A percentile compares a stretch with the other conserved stretches of the same genome.
Evolutionary conservation across 2,329 filamentous ascomycete genomes (phyloP).

Genomic region (Magnaporthiopsis incrustans): DNA sequence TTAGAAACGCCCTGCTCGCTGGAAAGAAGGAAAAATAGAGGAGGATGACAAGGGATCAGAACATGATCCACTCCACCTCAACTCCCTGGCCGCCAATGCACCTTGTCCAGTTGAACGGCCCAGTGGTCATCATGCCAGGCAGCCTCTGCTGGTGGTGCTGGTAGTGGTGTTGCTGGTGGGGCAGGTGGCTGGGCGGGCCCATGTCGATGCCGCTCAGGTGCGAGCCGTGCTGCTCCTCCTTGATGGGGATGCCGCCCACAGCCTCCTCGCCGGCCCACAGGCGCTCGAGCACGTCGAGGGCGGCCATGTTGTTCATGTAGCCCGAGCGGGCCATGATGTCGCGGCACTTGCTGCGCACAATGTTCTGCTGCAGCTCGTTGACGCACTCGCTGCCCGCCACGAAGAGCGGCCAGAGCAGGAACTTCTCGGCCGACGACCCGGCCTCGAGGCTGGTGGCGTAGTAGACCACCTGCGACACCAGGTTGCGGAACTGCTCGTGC

Average conservation of each 20-base stretch:
- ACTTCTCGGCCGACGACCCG: conserved; percentile 70
- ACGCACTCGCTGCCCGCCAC: conserved; percentile 85
- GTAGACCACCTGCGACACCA: conserved; percentile 74
- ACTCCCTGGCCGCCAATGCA: conserved; percentile 48
- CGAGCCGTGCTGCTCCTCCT: conserved; percentile 24
- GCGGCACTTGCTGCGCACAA: conserved; percentile 71
- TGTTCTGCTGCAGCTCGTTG: conserved; percentile 67
- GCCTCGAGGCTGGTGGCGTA: conserved; percentile 74
- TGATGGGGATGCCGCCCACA: conserved; percentile 13
- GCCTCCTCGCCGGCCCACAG: conserved; percentile 60
- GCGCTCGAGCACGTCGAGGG: conserved; percentile 75
- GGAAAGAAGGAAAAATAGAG: background rate
- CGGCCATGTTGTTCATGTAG: conserved; percentile 88
- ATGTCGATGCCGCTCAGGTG: conserved; percentile 1
- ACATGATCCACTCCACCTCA: conserved; percentile 61
- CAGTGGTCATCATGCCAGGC: conserved; percentile 28
- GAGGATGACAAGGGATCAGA: conserved; percentile 31
- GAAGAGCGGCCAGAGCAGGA: conserved; percentile 88
- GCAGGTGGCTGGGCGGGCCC: too few relatives aligned
- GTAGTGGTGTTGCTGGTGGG: too few relatives aligned
- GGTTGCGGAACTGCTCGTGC: conserved; percentile 71
- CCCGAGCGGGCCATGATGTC: conserved; percentile 85
- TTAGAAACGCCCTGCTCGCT: background rate
- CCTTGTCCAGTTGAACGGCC: conserved; percentile 50
- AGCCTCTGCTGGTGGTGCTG: conserved; percentile 23